Evolutionary conservation across 768 basidiomycete genomes (phyloP), one percentile per base, ranked within the genome.

Genomic region (Serendipita indica): DNA sequence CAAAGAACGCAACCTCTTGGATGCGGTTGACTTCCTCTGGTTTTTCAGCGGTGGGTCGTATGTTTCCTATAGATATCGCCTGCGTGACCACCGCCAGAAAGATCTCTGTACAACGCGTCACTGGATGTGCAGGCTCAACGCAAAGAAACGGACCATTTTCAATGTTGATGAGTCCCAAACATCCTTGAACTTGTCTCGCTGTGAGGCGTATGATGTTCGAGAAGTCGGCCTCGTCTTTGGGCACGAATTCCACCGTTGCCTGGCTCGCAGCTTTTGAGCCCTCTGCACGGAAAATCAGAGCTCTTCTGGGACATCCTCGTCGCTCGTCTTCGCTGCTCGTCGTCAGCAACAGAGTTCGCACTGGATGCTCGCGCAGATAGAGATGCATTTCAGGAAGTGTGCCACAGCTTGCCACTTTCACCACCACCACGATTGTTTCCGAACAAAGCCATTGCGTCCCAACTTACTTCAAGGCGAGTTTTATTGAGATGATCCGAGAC

Each of bases 1-100:
- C 88, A 72, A 82, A 91, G 73, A 97, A 98, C 39, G 77, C 82
- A 57, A 96, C 90, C 66, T 87, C 83, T 61, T 92, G 82, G 59
- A 99, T 92, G 61, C 82, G 83, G 7, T 82, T 82, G 14, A 92
- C 83, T 22, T 79, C 79, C 69, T 87, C 82, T 12, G 82, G 74
- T 64, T 52, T 69, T 61, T 71, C 63, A 61, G 77, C 73, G 41
- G 81, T 77, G 62, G 82, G 78, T 61, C 82, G 74, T 43, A 82
- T 80, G 66, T 83, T 81, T 43, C 85, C 89, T 37, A 90, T 71
- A 66, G 86, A 84, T 16, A 79, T 83, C 2, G 88, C 80, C 39
- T 83, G 78, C 3, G 83, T 83, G 57, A 94, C 76, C 39, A 93
- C 74, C 16, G 87, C 84, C 27, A 96, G 78, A 72, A 96, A 97